Evolutionary conservation across 371 early-diverging fungal genomes (phyloP), one percentile per base, ranked within the genome.

Genomic region (Mortierella sp.): DNA sequence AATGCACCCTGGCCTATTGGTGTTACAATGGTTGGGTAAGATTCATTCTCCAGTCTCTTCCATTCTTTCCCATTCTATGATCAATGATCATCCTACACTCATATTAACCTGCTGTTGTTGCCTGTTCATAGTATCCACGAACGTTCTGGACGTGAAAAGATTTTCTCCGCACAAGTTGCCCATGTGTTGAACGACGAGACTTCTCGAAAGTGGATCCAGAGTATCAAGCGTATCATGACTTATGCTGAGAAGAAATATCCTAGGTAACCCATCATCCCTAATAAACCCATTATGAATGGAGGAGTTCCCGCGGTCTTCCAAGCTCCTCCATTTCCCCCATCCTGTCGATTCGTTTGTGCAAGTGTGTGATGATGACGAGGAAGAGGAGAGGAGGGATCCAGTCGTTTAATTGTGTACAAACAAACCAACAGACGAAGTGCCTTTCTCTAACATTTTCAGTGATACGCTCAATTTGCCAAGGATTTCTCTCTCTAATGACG

Each of bases 1-100:
- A 99, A 99, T 80, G 94, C 98, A 13, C 95, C 98, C 3, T 99
- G 99, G 99, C 99, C 98, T n/a, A 94, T 99, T 81, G 99, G 99
- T 68, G 93, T 94, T 27, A 92, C 93, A 63, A 91, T 91, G 89
- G 92, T 92, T 78, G 90, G 91, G 86, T 85, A 57, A 57, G 57
- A 2, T 34, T 37, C 12, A 50, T 28, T 50, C 21, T 50, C 21
- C 29, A 25, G 8, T 5, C 0, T n/a, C 24, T 21, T 22, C 4
- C 28, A 43, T 1, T 46, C 19, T n/a, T 27, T 52, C 10, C 28
- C n/a, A 3, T 40, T 31, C 29, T 58, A 25, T 29, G 22, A 31
- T 60, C 34, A 9, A 31, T 40, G 44, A n/a, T n/a, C 44, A 5
- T 45, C 5, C 14, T 47, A 7, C 27, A 13, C 17, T 34, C 2